A percentile compares a stretch with the other conserved stretches of the same genome.
Evolutionary conservation across 2,329 filamentous ascomycete species (phyloP).

Genomic region (Hymenoscyphus infarciens): DNA sequence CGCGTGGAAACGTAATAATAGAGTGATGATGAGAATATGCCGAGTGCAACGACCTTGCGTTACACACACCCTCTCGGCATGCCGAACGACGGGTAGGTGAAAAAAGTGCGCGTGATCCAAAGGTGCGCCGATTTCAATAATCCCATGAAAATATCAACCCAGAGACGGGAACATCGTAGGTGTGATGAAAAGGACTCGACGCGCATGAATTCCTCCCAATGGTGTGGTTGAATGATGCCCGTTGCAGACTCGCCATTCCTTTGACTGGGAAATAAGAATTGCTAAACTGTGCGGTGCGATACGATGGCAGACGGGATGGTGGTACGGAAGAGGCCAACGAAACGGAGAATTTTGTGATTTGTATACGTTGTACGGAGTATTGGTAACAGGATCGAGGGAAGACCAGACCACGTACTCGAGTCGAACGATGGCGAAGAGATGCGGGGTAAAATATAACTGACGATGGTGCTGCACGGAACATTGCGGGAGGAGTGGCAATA

Average conservation of each 20-base stretch:
- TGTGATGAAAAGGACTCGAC: neutral
- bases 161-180: neutral
- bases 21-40: neutral
- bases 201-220: neutral
- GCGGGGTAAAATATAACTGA: neutral
- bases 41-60: neutral
- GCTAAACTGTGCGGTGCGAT: neutral
- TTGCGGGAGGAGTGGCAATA: neutral
- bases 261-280: neutral
- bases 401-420: neutral
- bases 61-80: conserved; percentile 5
- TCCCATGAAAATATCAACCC: neutral
- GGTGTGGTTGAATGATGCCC: conserved; percentile 1
- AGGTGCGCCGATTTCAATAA: neutral
- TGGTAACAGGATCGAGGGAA: neutral
- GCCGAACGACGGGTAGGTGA: neutral
- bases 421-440: neutral
- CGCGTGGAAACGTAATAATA: neutral
- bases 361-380: neutral
- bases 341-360: neutral
- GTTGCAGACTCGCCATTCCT: neutral
- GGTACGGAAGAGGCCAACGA: neutral
- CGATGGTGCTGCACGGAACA: neutral
- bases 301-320: neutral
- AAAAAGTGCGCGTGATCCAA: neutral